phyloP scores from a whole-genome alignment of 1,139 yeast species.

The Torulaspora pretoriensis region DNA sequence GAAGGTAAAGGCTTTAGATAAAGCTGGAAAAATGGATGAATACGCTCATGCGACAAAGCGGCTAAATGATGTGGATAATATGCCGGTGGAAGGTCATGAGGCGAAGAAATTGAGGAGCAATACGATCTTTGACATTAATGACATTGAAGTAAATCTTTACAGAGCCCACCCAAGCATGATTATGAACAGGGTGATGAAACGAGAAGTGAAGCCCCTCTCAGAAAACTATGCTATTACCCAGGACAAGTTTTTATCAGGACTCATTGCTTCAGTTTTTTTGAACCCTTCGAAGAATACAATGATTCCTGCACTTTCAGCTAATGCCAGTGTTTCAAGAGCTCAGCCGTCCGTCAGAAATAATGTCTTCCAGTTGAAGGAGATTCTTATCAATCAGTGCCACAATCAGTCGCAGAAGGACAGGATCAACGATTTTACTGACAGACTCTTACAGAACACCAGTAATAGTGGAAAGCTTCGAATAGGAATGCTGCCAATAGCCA shows the following conservation, averaged over 20 bases:
- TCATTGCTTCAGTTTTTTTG: constrained; percentile 29
- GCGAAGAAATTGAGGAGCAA: constrained; percentile 1
- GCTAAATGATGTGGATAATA: constrained; percentile 1
- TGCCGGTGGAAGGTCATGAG: background rate
- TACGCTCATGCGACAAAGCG: constrained; percentile 13
- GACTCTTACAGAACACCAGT: constrained; percentile 25
- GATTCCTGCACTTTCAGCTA: constrained; percentile 29
- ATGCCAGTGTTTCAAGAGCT: constrained; percentile 22
- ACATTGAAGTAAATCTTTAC: constrained; percentile 24
- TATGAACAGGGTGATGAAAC: constrained; percentile 30
- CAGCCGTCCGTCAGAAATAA: constrained; percentile 22
- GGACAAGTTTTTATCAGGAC: constrained; percentile 29
- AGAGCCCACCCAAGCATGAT: constrained; percentile 29
- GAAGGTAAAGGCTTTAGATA: constrained; percentile 28
- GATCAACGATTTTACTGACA: constrained; percentile 25
- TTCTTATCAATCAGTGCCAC: constrained; percentile 22
- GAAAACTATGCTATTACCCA: constrained; percentile 32
- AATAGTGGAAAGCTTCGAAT: constrained; percentile 22
- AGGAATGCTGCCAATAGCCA: constrained; percentile 26
- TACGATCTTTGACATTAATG: constrained; percentile 8
- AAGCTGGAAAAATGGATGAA: constrained; percentile 15
- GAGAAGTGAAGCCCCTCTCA: constrained; percentile 34
- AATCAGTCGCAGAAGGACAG: constrained; percentile 21
- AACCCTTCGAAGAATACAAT: constrained; percentile 31
- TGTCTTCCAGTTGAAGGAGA: constrained; percentile 23